phyloP scores from a whole-genome alignment of 352 stramenopile species.

The Pythium chondricola region DNA sequence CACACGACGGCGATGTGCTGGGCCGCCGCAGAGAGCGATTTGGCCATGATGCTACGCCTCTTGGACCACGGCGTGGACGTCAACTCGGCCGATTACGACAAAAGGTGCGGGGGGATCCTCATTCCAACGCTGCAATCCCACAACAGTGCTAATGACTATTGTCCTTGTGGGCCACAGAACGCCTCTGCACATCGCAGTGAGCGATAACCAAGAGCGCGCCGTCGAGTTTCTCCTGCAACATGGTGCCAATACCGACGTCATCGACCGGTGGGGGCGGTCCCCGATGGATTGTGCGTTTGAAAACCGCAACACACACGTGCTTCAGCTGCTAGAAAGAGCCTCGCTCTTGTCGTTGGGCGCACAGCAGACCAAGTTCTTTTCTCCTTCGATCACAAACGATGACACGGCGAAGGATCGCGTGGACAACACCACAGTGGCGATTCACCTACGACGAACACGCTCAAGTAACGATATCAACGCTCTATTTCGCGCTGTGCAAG shows the following conservation, averaged over 20 bases:
- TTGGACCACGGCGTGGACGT: constrained; percentile 59
- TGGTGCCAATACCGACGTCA: constrained; percentile 38
- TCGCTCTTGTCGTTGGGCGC: constrained; percentile 12
- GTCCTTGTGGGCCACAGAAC: constrained; percentile 28
- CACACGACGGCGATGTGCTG: constrained; percentile 76
- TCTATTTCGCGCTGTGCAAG: constrained; percentile 56
- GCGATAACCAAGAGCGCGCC: constrained; percentile 46
- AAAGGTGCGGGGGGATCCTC: constrained; percentile 28
- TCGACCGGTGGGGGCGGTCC: constrained; percentile 68
- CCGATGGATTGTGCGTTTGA: constrained; percentile 66
- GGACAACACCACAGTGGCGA: neutral
- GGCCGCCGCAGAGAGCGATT: constrained; percentile 55
- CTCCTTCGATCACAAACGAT: neutral
- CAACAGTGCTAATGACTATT: neutral
- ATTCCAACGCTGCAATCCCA: neutral
- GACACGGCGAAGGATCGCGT: neutral
- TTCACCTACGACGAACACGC: neutral
- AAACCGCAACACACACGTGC: constrained; percentile 34
- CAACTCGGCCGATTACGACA: constrained; percentile 73
- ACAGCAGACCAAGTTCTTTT: neutral
- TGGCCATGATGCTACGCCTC: constrained; percentile 52
- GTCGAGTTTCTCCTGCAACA: constrained; percentile 58
- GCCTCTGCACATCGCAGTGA: constrained; percentile 70
- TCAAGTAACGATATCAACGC: constrained; percentile 34
- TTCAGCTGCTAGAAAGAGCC: constrained; percentile 38